These are phyloP conservation scores for Penicillium psychrosexuale DNA, from an alignment of 2,329 filamentous ascomycete genomes.

Conservation along the genomic window DNA sequence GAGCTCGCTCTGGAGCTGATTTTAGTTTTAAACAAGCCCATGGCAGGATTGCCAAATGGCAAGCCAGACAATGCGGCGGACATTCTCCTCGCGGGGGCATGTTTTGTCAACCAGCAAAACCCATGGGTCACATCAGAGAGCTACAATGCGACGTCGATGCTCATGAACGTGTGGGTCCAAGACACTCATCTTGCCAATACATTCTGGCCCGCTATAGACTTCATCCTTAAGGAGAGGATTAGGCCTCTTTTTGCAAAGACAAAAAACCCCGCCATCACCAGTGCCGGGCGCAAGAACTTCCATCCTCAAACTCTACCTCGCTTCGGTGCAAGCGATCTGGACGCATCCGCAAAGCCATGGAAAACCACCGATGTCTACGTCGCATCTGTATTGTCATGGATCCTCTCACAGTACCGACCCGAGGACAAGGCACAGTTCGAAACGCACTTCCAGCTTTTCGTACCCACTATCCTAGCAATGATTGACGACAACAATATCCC, in stretches of 20 bases:
- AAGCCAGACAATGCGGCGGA: conserved; percentile 22
- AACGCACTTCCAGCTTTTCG: conserved; percentile 44
- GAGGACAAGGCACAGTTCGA: conserved; percentile 35
- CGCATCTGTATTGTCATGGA: conserved; percentile 36
- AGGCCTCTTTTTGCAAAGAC: conserved; percentile 43
- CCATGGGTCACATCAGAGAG: conserved; percentile 36
- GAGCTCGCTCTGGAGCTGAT: conserved; percentile 30
- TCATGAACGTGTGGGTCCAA: conserved; percentile 2
- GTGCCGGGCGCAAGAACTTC: conserved; percentile 44
- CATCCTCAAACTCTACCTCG: conserved; percentile 37
- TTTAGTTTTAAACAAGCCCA: conserved; percentile 8
- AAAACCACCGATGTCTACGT: conserved; percentile 37
- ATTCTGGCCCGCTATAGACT: conserved; percentile 19
- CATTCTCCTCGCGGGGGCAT: conserved; percentile 33
- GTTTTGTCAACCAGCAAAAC: conserved; percentile 32
- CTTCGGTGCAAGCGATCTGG: conserved; percentile 37
- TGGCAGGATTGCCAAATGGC: conserved; percentile 15
- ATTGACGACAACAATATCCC: conserved; percentile 42
- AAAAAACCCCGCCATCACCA: conserved; percentile 43
- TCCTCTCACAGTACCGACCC: conserved; percentile 36
- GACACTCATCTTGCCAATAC: background rate
- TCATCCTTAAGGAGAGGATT: conserved; percentile 32
- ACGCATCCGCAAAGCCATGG: conserved; percentile 41
- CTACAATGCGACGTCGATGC: conserved; percentile 7
- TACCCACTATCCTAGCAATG: conserved; percentile 43